Evolutionary conservation across 176 grass and related monocot genomes (phyloP).

Genomic region (Chrysopogon serrulatus): DNA sequence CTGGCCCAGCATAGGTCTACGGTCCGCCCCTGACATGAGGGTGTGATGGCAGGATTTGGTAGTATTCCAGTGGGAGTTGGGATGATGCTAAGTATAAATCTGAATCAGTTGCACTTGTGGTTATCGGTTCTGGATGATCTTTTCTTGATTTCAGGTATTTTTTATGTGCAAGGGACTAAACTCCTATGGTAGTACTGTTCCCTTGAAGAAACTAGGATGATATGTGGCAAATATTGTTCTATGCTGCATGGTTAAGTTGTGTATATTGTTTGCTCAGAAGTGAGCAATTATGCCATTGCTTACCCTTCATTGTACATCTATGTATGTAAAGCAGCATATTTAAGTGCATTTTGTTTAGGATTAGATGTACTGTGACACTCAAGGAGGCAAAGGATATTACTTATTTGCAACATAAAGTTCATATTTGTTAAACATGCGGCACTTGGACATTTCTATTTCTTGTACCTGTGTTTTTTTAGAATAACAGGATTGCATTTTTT

Average conservation of each 20-base stretch:
- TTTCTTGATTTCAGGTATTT: background rate
- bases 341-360: background rate
- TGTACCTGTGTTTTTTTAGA: background rate
- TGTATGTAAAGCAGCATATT: background rate
- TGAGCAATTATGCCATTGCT: background rate
- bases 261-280: background rate
- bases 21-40: background rate
- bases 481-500: background rate
- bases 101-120: background rate
- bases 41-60: background rate
- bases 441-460: conserved; percentile 1
- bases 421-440: background rate
- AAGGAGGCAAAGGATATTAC: background rate
- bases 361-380: background rate
- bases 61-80: background rate
- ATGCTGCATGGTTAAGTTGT: background rate
- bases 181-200: background rate
- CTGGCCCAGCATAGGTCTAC: background rate
- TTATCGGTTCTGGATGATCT: background rate
- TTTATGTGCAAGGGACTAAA: background rate
- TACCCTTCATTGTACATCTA: background rate
- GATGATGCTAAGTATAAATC: background rate
- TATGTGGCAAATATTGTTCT: background rate
- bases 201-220: background rate
- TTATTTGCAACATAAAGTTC: background rate